Conservation (phyloP, 371 early-diverging fungal species). For the Mortierella sp. region DNA sequence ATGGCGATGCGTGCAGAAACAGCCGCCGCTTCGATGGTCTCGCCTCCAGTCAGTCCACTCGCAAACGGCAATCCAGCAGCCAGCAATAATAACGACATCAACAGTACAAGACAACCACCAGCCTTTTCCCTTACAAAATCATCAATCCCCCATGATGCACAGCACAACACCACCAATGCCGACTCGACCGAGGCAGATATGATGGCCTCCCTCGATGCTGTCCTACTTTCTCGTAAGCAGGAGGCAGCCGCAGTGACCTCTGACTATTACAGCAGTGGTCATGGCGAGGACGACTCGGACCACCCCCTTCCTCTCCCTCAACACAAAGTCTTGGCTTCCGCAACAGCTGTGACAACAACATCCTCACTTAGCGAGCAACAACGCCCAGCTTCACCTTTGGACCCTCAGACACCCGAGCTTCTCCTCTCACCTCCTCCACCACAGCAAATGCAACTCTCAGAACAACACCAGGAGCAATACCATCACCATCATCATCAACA, state of each 20-base stretch:
- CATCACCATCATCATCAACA: conserved; percentile 8
- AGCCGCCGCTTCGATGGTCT: conserved; percentile 28
- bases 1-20: conserved; percentile 17
- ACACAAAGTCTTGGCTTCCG: conserved; percentile 3
- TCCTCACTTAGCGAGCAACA: not conserved
- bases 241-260: conserved; percentile 17
- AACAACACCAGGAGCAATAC: not conserved
- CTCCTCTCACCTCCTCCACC: conserved; percentile 2
- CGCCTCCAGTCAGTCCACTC: conserved; percentile 46
- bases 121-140: conserved; percentile 9
- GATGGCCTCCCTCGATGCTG: conserved; percentile 36
- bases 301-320: conserved; percentile 10
- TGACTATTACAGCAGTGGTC: conserved; percentile 42
- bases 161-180: not conserved
- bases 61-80: conserved; percentile 14
- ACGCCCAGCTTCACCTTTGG: conserved; percentile 6
- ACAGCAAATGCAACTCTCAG: not conserved
- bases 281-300: conserved; percentile 27
- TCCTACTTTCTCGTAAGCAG: conserved; percentile 17
- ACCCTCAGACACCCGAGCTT: not conserved
- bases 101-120: not conserved
- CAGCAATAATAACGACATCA: not conserved
- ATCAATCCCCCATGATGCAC: conserved; percentile 7
- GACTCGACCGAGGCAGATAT: conserved; percentile 22
- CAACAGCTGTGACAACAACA: not conserved